Evolutionary conservation across 192 early-diverging fungal genomes (phyloP).

Genomic region (Umbelopsis sp.): DNA sequence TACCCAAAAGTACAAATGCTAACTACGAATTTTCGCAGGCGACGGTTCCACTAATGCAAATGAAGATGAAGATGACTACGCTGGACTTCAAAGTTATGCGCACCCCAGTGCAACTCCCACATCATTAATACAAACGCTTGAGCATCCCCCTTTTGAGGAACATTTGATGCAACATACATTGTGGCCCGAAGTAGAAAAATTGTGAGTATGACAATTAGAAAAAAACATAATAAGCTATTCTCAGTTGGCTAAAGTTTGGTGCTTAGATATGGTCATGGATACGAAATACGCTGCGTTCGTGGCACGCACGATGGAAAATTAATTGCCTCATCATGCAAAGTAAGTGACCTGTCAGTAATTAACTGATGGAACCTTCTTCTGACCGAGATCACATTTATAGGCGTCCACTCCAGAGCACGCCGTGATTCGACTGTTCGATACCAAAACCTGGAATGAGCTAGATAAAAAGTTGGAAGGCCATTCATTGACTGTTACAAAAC

Average conservation of each 20-base stretch:
- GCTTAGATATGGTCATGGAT: conserved; percentile 84
- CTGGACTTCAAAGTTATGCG: conserved; percentile 59
- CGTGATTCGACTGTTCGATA: conserved; percentile 70
- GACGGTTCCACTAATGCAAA: conserved; percentile 47
- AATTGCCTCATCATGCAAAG: conserved; percentile 80
- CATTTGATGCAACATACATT: conserved; percentile 86
- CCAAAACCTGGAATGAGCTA: conserved; percentile 70
- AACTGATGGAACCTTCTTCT: conserved; percentile 1
- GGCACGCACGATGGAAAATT: conserved; percentile 67
- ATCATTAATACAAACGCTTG: conserved; percentile 45
- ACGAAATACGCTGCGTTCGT: conserved; percentile 85
- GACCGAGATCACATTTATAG: conserved; percentile 26
- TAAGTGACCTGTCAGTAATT: conserved; percentile 20
- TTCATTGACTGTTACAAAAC: conserved; percentile 80
- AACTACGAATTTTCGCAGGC: conserved; percentile 42
- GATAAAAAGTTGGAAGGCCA: conserved; percentile 65
- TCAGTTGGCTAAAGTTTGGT: neutral
- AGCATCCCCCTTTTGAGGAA: conserved; percentile 85
- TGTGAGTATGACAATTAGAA: conserved; percentile 51
- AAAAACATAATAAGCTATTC: neutral
- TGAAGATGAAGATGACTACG: conserved; percentile 54
- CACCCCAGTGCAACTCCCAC: conserved; percentile 52
- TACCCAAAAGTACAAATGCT: neutral
- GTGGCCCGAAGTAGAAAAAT: conserved; percentile 96
- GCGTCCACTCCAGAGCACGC: conserved; percentile 76